Evolutionary conservation across 352 stramenopile genomes (phyloP), one percentile per base, ranked within the genome.

Genomic region (Phytophthora megakarya): DNA sequence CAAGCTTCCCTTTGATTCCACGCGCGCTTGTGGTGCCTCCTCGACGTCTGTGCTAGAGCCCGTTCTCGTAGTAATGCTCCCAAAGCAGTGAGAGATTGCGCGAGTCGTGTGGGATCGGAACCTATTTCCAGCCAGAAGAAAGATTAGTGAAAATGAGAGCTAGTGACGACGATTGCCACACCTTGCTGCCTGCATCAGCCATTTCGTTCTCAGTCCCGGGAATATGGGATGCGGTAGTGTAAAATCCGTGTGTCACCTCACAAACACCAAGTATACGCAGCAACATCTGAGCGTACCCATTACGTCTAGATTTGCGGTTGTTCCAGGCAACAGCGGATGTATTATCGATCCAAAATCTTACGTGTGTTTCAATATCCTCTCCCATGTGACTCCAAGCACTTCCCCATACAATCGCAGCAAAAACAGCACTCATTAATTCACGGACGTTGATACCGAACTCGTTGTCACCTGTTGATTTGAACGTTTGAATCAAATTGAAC

Each of bases 301-400:
- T 65, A 0, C 61, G 52, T 5, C 38, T 65, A 3, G 28, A n/a
- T 5, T 55, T 39, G 13, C 18, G n/a, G 37, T 60, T 65, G 3
- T 42, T 63, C 53, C 52, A 64, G 3, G 53, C 21, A 1, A 61
- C 61, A 0, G 47, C 53, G 3, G 60, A 56, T 8, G 15, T 22
- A 23, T 58, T 68, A 19, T 63, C 51, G 4, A 70, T 70, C 33
- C 54, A 61, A 15, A 70, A 56, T 3, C 35, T 8, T 11, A 70
- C 40, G 15, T 64, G 61, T 0, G 32, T 39, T 5, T 50, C 11
- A 1, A 7, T 0, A 18, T 37, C 30, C 7, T 11, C 1, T 21
- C 1, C 61, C 38, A 60, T 6, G 8, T 23, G 3, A 3, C 23
- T 18, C 51, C 30, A 16, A 15, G n/a, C n/a, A n/a, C n/a, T n/a